Evolutionary conservation across 129 eudicot species (phyloP), one percentile per base, ranked within the genome.

Genomic region (Flaveria robusta): DNA sequence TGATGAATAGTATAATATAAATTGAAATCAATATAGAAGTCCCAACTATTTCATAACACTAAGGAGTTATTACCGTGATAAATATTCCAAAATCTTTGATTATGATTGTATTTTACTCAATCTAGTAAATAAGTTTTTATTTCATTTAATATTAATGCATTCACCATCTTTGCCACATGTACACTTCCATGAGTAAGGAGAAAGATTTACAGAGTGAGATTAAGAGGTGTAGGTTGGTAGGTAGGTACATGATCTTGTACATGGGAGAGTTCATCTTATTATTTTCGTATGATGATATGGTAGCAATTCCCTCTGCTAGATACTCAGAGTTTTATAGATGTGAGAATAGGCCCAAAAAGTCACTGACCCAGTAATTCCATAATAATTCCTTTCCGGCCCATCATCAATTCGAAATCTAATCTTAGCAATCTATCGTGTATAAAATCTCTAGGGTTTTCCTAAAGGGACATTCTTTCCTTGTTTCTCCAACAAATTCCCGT

Each of bases 401-500:
- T 69, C 9, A 41, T 69, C 13, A n/a, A 20, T 42, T 1, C 39
- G 24, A 7, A 20, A 34, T 34, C 37, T 4, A 31, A 31, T 31
- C 7, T 31, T 4, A 31, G 37, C 37, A 31, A 31, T 31, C 7
- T 4, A 4, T 75, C 18, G 70, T 47, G 62, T 15, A 27, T 47
- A 41, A 23, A 68, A 68, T 68, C 14, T 31, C 79, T 47, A 66
- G 80, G 74, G 66, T 76, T 76, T 66, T 2, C 80, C n/a, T 23
- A 66, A 50, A 51, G 62, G 23, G 62, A 39, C 70, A 69, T 12
- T 31, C 66, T 49, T 49, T 49, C 19, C 19, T 49, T 14, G 18
- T 49, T 49, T 49, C 19, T 13, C 18, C 7, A 2, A 6, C 7
- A 31, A 31, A 31, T 4, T 31, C 37, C 37, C 7, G 37, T 31